phyloP scores from a whole-genome alignment of 2,329 filamentous ascomycete genomes.

The Fusarium chaquense region DNA sequence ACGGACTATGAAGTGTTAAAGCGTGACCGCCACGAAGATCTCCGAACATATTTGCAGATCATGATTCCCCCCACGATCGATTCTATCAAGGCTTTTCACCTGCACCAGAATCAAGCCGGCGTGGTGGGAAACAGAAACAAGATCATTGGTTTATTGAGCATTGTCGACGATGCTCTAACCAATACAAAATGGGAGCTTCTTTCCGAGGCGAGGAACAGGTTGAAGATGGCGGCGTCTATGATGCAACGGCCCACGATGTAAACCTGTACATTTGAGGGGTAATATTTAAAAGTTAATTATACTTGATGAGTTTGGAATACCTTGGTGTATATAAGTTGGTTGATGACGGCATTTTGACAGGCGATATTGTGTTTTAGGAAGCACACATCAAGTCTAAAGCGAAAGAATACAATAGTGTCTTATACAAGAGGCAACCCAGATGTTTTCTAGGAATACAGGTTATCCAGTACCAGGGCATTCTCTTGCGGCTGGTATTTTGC shows the following conservation, averaged over 20 bases:
- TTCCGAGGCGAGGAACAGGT: constrained; percentile 43
- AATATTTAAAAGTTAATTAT: constrained; percentile 5
- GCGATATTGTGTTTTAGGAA: not conserved
- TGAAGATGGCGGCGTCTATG: constrained; percentile 46
- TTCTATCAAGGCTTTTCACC: constrained; percentile 47
- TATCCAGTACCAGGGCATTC: too few relatives aligned
- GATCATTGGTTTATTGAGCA: constrained; percentile 44
- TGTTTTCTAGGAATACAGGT: not conserved
- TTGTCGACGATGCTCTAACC: constrained; percentile 45
- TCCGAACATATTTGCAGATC: constrained; percentile 46
- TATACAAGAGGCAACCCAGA: not conserved
- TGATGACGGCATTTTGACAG: not conserved
- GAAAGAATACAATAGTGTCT: not conserved
- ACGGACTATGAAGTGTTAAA: constrained; percentile 40
- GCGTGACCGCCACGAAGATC: constrained; percentile 45
- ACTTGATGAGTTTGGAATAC: constrained; percentile 13
- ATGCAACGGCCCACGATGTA: constrained; percentile 46
- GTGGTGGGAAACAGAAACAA: constrained; percentile 47
- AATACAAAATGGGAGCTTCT: constrained; percentile 46
- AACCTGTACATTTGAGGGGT: not conserved
- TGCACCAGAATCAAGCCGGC: constrained; percentile 47
- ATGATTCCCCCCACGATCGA: constrained; percentile 48
- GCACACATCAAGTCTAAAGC: not conserved
- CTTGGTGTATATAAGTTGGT: constrained; percentile 12
- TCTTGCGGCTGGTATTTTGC: not conserved